phyloP scores from a whole-genome alignment of 768 basidiomycete genomes.

The Amanita exitialis region DNA sequence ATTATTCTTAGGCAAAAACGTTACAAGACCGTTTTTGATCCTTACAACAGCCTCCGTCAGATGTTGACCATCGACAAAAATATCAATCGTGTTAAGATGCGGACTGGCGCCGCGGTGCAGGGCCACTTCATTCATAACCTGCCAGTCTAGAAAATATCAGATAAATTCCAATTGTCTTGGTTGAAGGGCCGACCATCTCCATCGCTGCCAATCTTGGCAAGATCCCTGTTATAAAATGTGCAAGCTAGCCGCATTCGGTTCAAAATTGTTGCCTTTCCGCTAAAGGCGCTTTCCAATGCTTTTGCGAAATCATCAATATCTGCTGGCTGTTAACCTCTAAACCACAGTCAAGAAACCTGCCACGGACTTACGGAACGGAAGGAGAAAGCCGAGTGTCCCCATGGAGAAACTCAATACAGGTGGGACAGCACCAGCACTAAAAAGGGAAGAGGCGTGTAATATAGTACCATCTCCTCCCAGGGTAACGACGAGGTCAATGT shows the following conservation, averaged over 20 bases:
- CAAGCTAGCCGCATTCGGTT: conserved; percentile 89
- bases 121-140: conserved; percentile 96
- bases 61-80: conserved; percentile 90
- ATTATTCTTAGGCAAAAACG: conserved; percentile 6
- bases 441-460: conserved; percentile 85
- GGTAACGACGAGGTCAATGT: conserved; percentile 82
- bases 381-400: conserved; percentile 88
- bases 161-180: background rate
- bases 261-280: conserved; percentile 71
- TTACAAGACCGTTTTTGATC: conserved; percentile 19
- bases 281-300: conserved; percentile 71
- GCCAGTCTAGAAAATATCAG: conserved; percentile 55
- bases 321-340: conserved; percentile 18
- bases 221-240: conserved; percentile 56
- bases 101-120: conserved; percentile 88
- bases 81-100: conserved; percentile 88
- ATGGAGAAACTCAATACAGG: conserved; percentile 87
- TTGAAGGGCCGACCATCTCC: conserved; percentile 38
- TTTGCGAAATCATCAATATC: conserved; percentile 84
- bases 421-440: conserved; percentile 84
- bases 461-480: conserved; percentile 95
- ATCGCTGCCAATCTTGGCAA: conserved; percentile 43
- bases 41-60: conserved; percentile 87
- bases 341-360: background rate
- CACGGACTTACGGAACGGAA: conserved; percentile 78